phyloP scores from a whole-genome alignment of 805 yeast genomes.

The Cyberlindnera subsufficiens region DNA sequence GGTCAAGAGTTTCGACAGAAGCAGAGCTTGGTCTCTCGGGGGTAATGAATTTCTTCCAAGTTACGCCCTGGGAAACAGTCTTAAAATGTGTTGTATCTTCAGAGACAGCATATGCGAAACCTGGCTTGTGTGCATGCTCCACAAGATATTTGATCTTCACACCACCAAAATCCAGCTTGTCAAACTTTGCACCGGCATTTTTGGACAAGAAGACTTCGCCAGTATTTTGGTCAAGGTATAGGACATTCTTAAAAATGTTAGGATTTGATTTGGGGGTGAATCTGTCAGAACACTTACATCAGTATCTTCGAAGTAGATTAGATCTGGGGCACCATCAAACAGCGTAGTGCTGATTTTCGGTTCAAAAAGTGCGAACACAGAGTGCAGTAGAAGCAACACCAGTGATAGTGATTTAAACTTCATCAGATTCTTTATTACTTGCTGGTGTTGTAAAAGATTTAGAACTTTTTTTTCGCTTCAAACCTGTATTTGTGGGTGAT shows the following conservation, averaged over 20 bases:
- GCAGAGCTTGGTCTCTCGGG: constrained; percentile 23
- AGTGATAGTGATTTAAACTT: too few species aligned
- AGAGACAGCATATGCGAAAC: constrained; percentile 34
- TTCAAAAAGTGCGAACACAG: constrained; percentile 16
- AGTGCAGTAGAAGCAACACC: too few species aligned
- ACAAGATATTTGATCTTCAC: constrained; percentile 24
- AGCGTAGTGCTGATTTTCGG: constrained; percentile 18
- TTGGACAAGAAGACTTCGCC: constrained; percentile 35
- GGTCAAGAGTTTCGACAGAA: constrained; percentile 20
- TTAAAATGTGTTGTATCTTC: constrained; percentile 28
- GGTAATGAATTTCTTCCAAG: constrained; percentile 34
- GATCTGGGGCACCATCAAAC: constrained; percentile 22
- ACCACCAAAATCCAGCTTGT: constrained; percentile 33
- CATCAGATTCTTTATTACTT: too few species aligned
- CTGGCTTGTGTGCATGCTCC: constrained; percentile 33
- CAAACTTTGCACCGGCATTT: constrained; percentile 42
- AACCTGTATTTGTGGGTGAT: too few species aligned
- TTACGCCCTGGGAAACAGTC: constrained; percentile 36
- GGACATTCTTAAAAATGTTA: constrained; percentile 10
- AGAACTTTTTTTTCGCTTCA: too few species aligned
- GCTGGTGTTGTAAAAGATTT: too few species aligned
- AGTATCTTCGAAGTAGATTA: constrained; percentile 28
- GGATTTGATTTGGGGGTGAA: constrained; percentile 1
- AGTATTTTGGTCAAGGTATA: constrained; percentile 18
- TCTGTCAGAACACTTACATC: constrained; percentile 16